Percentiles rank a stretch among this genome's conserved stretches.
Evolutionary conservation across 2,329 filamentous ascomycete species (phyloP).

Genomic region (Colletotrichum lentis): DNA sequence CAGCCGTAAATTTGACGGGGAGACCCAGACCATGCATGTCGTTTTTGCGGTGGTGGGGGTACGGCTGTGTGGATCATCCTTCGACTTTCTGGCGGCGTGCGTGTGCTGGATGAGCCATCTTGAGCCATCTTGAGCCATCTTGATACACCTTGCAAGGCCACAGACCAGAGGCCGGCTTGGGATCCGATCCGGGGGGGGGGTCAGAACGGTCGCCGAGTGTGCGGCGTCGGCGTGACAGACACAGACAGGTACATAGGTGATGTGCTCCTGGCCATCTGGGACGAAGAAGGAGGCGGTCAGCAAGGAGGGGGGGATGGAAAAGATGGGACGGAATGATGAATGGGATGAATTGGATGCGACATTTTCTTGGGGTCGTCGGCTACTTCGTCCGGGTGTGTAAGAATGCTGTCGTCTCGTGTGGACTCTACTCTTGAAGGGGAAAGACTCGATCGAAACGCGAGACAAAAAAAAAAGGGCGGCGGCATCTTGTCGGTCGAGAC

Average conservation of each 20-base stretch:
- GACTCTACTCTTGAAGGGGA: neutral
- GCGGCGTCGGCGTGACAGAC: neutral
- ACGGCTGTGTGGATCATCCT: constrained; percentile 31
- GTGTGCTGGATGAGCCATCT: constrained; percentile 19
- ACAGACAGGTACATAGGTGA: too few species aligned
- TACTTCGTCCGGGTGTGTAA: neutral
- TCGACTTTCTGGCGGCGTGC: neutral
- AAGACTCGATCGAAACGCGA: neutral
- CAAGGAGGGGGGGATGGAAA: constrained; percentile 13
- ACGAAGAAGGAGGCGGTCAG: constrained; percentile 30
- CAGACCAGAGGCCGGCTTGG: neutral
- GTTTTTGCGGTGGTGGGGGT: constrained; percentile 21
- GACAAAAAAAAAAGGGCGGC: neutral
- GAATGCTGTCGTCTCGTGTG: neutral
- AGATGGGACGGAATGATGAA: neutral
- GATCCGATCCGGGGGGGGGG: constrained; percentile 5
- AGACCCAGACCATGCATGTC: constrained; percentile 10
- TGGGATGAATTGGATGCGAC: neutral
- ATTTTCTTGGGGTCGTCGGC: neutral
- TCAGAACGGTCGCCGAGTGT: constrained; percentile 9
- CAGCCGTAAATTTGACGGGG: constrained; percentile 23
- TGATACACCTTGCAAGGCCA: constrained; percentile 11
- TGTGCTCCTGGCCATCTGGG: constrained; percentile 7
- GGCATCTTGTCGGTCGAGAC: neutral
- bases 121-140: constrained; percentile 23